Evolutionary conservation across 257 asterid genomes (phyloP).

Genomic region (Linaria vulgaris): DNA sequence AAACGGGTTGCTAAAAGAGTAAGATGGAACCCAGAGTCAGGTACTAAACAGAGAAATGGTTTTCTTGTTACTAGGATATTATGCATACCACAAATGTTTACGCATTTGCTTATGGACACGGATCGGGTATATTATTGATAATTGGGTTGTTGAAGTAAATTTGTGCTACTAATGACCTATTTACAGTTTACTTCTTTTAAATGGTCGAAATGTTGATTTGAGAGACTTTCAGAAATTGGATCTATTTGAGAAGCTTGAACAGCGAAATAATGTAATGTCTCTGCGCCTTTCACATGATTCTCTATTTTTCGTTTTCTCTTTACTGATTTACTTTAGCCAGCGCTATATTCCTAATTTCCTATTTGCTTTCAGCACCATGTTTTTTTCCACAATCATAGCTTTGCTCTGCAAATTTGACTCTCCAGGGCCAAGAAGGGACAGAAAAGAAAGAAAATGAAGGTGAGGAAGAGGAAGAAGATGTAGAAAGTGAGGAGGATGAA

Average conservation of each 20-base stretch:
- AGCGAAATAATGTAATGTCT: conserved; percentile 37
- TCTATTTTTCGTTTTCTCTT: neutral
- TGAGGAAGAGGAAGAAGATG: conserved; percentile 52
- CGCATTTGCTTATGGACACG: neutral
- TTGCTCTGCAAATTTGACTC: conserved; percentile 13
- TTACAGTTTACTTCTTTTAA: neutral
- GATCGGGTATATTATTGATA: neutral
- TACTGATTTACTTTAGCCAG: neutral
- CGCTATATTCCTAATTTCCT: neutral
- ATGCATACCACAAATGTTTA: conserved; percentile 1
- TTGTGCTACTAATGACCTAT: neutral
- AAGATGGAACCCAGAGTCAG: conserved; percentile 49
- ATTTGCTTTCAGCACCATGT: neutral
- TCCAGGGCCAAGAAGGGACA: conserved; percentile 43
- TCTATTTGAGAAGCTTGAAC: conserved; percentile 53
- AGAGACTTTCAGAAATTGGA: conserved; percentile 50
- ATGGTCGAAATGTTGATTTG: conserved; percentile 14
- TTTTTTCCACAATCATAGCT: neutral
- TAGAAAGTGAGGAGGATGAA: conserved; percentile 43
- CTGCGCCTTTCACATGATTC: neutral
- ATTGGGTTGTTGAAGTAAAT: neutral
- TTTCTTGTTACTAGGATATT: neutral
- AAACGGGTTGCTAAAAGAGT: conserved; percentile 42
- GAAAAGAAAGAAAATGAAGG: conserved; percentile 55
- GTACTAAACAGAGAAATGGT: conserved; percentile 30